Evolutionary conservation across 2,329 filamentous ascomycete genomes (phyloP).

Genomic region (Fusarium nematophilum): DNA sequence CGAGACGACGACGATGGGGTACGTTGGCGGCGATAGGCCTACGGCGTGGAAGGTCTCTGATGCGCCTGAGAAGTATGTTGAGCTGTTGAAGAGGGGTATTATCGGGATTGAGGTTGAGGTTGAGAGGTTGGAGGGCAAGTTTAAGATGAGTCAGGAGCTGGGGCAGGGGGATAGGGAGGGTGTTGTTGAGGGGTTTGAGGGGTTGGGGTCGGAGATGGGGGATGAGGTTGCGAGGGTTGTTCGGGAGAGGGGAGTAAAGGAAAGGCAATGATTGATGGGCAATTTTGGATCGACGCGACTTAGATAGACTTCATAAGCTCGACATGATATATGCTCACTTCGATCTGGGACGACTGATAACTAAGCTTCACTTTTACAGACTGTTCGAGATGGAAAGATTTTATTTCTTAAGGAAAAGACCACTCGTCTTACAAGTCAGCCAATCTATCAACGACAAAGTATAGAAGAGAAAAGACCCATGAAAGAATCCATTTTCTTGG

Average conservation of each 20-base stretch:
- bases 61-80: slow-evolving; percentile 65
- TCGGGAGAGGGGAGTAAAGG: slow-evolving; percentile 31
- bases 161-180: slow-evolving; percentile 63
- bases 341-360: no score
- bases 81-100: slow-evolving; percentile 67
- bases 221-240: slow-evolving; percentile 45
- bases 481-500: no score
- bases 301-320: no score
- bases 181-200: slow-evolving; percentile 65
- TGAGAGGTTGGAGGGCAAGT: slow-evolving; percentile 67
- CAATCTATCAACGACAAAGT: no score
- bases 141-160: slow-evolving; percentile 74
- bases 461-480: no score
- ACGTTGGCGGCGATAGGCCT: slow-evolving; percentile 52
- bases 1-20: slow-evolving; percentile 68
- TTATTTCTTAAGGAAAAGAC: no score
- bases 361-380: no score
- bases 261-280: no score
- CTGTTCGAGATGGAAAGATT: no score
- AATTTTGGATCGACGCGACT: no score
- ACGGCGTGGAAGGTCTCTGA: slow-evolving; percentile 65
- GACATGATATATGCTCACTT: no score
- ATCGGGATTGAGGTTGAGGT: slow-evolving; percentile 70
- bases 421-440: no score
- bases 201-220: slow-evolving; percentile 43